phyloP scores from a whole-genome alignment of 2,329 filamentous ascomycete genomes.

The Ophiostoma sp. region DNA sequence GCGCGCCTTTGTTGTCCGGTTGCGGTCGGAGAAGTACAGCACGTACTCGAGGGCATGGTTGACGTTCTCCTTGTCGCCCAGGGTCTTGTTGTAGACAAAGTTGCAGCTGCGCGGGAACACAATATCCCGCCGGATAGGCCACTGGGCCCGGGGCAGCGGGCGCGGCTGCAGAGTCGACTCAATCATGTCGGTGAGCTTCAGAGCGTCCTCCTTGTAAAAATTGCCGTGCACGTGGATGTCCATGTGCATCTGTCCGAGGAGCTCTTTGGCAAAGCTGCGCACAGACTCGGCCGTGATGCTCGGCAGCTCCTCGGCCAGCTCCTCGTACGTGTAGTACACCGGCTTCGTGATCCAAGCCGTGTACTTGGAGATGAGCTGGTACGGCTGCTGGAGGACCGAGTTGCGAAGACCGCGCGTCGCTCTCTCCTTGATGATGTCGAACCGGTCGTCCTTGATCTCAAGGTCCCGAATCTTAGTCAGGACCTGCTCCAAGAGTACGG shows the following conservation, averaged over 20 bases:
- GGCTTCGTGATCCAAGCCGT: slow-evolving; percentile 75
- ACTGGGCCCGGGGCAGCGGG: slow-evolving; percentile 68
- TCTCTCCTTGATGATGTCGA: slow-evolving; percentile 85
- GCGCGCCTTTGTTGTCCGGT: slow-evolving; percentile 67
- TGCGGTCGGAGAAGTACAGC: slow-evolving; percentile 63
- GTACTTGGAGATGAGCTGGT: slow-evolving; percentile 79
- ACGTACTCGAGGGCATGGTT: slow-evolving; percentile 81
- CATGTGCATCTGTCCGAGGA: slow-evolving; percentile 78
- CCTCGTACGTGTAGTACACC: slow-evolving; percentile 70
- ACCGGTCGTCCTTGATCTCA: slow-evolving; percentile 77
- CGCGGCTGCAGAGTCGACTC: slow-evolving; percentile 72
- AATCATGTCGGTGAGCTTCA: slow-evolving; percentile 77
- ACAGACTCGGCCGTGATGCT: slow-evolving; percentile 69
- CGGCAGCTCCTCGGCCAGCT: slow-evolving; percentile 70
- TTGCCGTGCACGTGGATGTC: slow-evolving; percentile 90
- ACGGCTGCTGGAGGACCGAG: slow-evolving; percentile 81
- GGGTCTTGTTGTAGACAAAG: slow-evolving; percentile 70
- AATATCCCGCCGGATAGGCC: slow-evolving; percentile 71
- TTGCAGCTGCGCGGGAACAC: slow-evolving; percentile 75
- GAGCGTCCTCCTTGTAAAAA: slow-evolving; percentile 85
- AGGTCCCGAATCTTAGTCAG: slow-evolving; percentile 77
- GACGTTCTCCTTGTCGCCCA: slow-evolving; percentile 84
- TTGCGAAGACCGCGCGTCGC: slow-evolving; percentile 73
- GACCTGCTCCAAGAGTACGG: slow-evolving; percentile 85
- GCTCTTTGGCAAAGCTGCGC: slow-evolving; percentile 68